These are phyloP conservation scores for Ustilago trichophora DNA, from an alignment of 1,284 basidiomycete genomes.

Conservation along the genomic window DNA sequence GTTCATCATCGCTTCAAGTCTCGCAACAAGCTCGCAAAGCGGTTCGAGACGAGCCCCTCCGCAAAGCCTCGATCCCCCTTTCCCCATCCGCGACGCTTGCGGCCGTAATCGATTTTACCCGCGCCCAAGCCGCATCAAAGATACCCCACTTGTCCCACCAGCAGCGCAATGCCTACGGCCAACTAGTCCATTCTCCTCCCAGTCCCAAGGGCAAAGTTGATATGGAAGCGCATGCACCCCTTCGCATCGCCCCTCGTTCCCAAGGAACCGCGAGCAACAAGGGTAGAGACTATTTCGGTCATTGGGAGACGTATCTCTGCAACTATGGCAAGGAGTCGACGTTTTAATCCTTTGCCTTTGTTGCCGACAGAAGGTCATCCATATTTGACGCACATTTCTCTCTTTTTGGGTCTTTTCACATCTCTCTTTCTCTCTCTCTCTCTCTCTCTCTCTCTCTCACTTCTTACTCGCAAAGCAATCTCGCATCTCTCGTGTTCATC, in stretches of 20 bases:
- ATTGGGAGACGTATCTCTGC: conserved; percentile 35
- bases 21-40: conserved; percentile 13
- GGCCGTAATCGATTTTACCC: conserved; percentile 31
- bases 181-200: conserved; percentile 12
- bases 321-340: conserved; percentile 33
- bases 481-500: too few species aligned
- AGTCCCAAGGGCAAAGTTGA: background rate
- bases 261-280: background rate
- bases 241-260: conserved; percentile 15
- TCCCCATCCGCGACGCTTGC: conserved; percentile 13
- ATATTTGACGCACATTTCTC: too few species aligned
- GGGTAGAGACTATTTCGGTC: conserved; percentile 25
- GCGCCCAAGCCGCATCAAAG: conserved; percentile 2
- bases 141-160: too few species aligned
- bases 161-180: conserved; percentile 15
- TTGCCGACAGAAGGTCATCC: too few species aligned
- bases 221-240: background rate
- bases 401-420: too few species aligned
- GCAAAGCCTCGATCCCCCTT: background rate
- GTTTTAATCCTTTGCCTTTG: too few species aligned
- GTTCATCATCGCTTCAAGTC: background rate
- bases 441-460: background rate
- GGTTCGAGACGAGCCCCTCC: conserved; percentile 1
- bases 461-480: conserved; percentile 1
- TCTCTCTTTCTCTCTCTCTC: background rate